phyloP scores from a whole-genome alignment of 1,284 basidiomycete genomes.

The Lignosus rhinocerotis region DNA sequence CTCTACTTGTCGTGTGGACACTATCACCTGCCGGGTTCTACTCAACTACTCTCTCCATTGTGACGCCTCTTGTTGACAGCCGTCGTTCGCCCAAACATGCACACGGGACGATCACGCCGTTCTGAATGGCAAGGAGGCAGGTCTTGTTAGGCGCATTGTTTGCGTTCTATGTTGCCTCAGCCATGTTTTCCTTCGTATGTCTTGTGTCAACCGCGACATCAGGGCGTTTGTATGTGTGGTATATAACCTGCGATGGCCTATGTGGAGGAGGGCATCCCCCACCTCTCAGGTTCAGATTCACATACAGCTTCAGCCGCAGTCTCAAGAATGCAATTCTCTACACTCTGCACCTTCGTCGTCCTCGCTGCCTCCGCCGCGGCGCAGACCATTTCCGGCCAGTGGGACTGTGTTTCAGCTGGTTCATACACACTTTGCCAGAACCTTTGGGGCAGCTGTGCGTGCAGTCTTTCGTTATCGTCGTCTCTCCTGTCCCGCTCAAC shows the following conservation, averaged over 20 bases:
- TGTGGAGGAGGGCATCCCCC: neutral
- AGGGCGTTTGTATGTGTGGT: too few species aligned
- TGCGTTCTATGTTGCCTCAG: too few species aligned
- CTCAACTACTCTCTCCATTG: too few species aligned
- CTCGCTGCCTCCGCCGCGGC: slow-evolving; percentile 25
- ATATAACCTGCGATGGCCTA: neutral
- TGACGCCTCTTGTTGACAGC: too few species aligned
- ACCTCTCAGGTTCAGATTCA: neutral
- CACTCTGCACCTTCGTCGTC: slow-evolving; percentile 20
- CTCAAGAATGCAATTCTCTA: slow-evolving; percentile 19
- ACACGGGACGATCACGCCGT: neutral
- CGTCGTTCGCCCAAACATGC: neutral
- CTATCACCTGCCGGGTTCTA: too few species aligned
- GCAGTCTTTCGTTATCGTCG: too few species aligned
- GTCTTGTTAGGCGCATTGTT: too few species aligned
- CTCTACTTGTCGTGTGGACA: neutral
- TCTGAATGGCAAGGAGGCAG: neutral
- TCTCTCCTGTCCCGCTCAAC: neutral
- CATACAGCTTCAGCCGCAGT: neutral
- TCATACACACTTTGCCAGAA: slow-evolving; percentile 56
- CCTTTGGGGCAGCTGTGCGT: slow-evolving; percentile 51
- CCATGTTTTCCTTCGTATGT: too few species aligned
- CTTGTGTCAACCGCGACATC: too few species aligned
- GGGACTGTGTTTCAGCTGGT: slow-evolving; percentile 46
- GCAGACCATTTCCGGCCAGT: slow-evolving; percentile 44